A percentile compares a stretch with the other conserved stretches of the same genome.
Conservation (phyloP, 2,329 filamentous ascomycete species). For the Xylaria hypoxylon region DNA sequence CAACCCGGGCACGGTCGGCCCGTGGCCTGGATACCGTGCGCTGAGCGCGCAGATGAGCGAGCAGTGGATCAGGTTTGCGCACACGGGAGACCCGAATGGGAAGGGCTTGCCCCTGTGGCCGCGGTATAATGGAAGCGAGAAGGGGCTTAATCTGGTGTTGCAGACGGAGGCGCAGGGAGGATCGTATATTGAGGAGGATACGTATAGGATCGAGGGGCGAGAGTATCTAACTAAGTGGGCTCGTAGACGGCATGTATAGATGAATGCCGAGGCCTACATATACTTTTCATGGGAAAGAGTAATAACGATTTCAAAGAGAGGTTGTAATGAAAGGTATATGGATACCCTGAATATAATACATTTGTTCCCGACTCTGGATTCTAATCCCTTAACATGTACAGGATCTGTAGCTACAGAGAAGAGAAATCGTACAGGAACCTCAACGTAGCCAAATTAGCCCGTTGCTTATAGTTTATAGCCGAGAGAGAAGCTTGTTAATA, state of each 20-base stretch:
- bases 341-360: slow-evolving; percentile 11
- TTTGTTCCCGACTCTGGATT: not conserved
- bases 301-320: not conserved
- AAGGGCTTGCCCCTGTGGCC: slow-evolving; percentile 47
- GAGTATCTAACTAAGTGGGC: slow-evolving; percentile 51
- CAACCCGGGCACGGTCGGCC: slow-evolving; percentile 44
- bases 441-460: not conserved
- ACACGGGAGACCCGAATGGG: slow-evolving; percentile 45
- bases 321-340: not conserved
- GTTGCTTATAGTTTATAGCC: slow-evolving; percentile 56
- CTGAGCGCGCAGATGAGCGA: slow-evolving; percentile 47
- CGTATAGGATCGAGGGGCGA: slow-evolving; percentile 50
- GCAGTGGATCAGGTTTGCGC: slow-evolving; percentile 49
- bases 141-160: slow-evolving; percentile 50
- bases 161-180: slow-evolving; percentile 48
- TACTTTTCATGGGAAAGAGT: not conserved
- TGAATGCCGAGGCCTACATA: slow-evolving; percentile 30
- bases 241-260: slow-evolving; percentile 40
- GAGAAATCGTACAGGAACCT: not conserved
- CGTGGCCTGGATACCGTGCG: slow-evolving; percentile 44
- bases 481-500: slow-evolving; percentile 60
- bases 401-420: not conserved
- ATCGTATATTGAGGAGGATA: slow-evolving; percentile 50
- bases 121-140: slow-evolving; percentile 43
- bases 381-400: not conserved